Evolutionary conservation across 2,329 filamentous ascomycete genomes (phyloP).

Genomic region (Pleoardoris graminearum): DNA sequence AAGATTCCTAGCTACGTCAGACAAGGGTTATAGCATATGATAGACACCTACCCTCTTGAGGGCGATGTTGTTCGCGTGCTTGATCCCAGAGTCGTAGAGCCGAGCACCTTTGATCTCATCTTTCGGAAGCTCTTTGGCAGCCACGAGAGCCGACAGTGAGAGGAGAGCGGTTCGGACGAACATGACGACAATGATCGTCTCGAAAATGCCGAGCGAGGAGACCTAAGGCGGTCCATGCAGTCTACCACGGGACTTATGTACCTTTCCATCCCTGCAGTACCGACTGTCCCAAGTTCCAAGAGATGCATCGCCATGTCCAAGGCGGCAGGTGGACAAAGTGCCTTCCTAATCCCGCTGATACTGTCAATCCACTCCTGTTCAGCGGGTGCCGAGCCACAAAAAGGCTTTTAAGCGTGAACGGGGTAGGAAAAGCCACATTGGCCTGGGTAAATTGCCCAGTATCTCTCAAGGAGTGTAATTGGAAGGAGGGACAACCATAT

Average conservation of each 20-base stretch:
- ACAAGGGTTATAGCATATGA: not conserved
- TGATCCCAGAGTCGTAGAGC: constrained; percentile 47
- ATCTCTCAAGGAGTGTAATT: constrained; percentile 24
- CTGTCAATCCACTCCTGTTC: constrained; percentile 19
- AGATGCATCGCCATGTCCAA: constrained; percentile 26
- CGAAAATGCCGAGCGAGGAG: not conserved
- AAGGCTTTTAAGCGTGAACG: constrained; percentile 10
- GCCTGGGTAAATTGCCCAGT: constrained; percentile 32
- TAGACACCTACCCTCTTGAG: constrained; percentile 33
- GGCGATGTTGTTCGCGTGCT: constrained; percentile 43
- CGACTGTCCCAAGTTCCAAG: constrained; percentile 14
- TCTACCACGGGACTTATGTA: constrained; percentile 26
- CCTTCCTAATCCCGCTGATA: constrained; percentile 33
- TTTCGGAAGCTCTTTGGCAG: constrained; percentile 40
- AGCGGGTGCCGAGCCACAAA: constrained; percentile 23
- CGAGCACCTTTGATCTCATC: constrained; percentile 39
- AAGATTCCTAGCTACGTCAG: constrained; percentile 43
- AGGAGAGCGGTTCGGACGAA: constrained; percentile 34
- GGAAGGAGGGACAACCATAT: constrained; percentile 40
- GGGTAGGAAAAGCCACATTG: constrained; percentile 22
- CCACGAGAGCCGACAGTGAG: constrained; percentile 40
- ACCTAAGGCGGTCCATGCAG: constrained; percentile 5
- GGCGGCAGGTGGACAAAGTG: constrained; percentile 32
- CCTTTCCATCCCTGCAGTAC: not conserved
- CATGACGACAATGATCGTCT: constrained; percentile 25